These are phyloP conservation scores for Sesbania bispinosa DNA, from an alignment of 306 rosid genomes.

Conservation along the genomic window DNA sequence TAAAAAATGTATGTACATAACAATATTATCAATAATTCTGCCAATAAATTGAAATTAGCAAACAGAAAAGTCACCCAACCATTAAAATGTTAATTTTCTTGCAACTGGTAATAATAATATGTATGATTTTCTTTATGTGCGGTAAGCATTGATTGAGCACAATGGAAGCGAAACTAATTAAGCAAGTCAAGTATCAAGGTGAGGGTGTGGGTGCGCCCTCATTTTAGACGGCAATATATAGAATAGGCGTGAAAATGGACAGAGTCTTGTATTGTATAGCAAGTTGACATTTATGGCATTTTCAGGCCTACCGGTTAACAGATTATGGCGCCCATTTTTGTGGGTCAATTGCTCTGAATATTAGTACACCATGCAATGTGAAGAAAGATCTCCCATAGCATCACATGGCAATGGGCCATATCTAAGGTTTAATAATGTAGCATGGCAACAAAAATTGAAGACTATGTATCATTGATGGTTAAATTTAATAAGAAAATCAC, in stretches of 20 bases:
- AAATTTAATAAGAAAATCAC: conserved; percentile 5
- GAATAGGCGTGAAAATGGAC: background rate
- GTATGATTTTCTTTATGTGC: no score
- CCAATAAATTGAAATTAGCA: background rate
- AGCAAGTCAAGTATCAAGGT: conserved; percentile 22
- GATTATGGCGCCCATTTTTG: conserved; percentile 7
- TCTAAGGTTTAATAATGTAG: background rate
- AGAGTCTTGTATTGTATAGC: background rate
- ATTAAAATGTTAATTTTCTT: no score
- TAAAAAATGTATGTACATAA: no score
- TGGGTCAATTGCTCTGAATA: conserved; percentile 15
- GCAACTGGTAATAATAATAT: no score
- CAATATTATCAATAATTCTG: no score
- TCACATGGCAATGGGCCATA: background rate
- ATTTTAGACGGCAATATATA: conserved; percentile 16
- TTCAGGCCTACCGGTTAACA: conserved; percentile 9
- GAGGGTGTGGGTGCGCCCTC: conserved; percentile 8
- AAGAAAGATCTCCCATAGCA: background rate
- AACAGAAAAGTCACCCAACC: background rate
- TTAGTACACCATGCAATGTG: background rate
- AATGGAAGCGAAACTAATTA: background rate
- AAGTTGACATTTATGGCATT: conserved; percentile 22
- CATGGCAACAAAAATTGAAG: background rate
- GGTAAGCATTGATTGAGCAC: background rate
- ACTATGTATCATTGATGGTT: background rate